phyloP scores from a whole-genome alignment of 2,329 filamentous ascomycete species.

The Verticillium isaacii region DNA sequence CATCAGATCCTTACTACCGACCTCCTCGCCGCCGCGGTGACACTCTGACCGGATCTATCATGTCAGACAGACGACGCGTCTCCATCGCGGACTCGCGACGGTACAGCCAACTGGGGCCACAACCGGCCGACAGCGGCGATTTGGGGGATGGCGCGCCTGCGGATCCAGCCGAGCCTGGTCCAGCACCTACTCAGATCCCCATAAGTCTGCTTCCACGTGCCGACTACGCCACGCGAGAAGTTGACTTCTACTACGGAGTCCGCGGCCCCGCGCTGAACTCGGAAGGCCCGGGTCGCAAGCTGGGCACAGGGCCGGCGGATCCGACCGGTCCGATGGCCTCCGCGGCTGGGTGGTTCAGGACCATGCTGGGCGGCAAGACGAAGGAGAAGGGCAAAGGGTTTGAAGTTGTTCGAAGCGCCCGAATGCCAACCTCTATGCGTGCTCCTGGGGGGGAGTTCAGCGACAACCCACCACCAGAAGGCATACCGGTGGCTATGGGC shows the following conservation, averaged over 20 bases:
- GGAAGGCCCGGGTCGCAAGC: conserved; percentile 72
- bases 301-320: conserved; percentile 92
- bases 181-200: conserved; percentile 37
- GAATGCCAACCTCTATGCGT: conserved; percentile 75
- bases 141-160: conserved; percentile 6
- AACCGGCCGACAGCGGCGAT: not conserved
- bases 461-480: conserved; percentile 63
- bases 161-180: conserved; percentile 33
- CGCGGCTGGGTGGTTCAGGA: conserved; percentile 84
- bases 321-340: conserved; percentile 87
- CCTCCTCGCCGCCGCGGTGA: conserved; percentile 70
- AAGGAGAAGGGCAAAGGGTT: conserved; percentile 97
- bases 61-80: conserved; percentile 23
- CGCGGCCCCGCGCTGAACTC: conserved; percentile 83
- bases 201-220: conserved; percentile 54
- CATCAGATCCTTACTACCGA: conserved; percentile 80
- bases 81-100: conserved; percentile 29
- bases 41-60: conserved; percentile 40
- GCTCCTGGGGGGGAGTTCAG: conserved; percentile 50
- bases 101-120: conserved; percentile 24
- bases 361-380: conserved; percentile 73
- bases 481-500: conserved; percentile 60
- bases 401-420: conserved; percentile 86
- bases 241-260: conserved; percentile 94
- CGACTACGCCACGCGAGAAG: conserved; percentile 90